Percentiles rank a stretch among this genome's conserved stretches.
phyloP scores from a whole-genome alignment of 768 basidiomycete genomes.

The Boletus rubroflammeus region DNA sequence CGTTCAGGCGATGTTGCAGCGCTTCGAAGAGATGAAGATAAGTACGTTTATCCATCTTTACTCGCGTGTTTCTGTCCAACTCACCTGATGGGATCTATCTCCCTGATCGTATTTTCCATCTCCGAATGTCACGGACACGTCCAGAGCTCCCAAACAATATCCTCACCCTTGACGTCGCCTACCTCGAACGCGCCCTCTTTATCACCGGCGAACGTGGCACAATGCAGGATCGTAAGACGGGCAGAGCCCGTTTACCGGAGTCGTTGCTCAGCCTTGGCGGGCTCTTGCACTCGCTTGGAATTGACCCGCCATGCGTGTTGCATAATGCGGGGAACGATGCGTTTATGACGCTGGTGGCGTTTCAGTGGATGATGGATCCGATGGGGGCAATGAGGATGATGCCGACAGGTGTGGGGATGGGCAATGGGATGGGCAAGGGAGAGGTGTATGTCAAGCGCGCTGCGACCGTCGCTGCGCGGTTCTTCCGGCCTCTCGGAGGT shows the following conservation, averaged over 20 bases:
- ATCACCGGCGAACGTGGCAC: slow-evolving; percentile 49
- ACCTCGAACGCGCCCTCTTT: slow-evolving; percentile 63
- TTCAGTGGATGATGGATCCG: slow-evolving; percentile 69
- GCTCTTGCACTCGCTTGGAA: slow-evolving; percentile 57
- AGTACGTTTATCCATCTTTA: slow-evolving; percentile 43
- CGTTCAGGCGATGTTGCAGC: slow-evolving; percentile 49
- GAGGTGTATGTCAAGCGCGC: slow-evolving; percentile 8
- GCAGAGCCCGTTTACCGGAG: slow-evolving; percentile 46
- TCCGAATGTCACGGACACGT: neutral
- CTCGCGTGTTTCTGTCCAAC: neutral
- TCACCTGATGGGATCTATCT: neutral
- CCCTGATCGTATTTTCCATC: neutral
- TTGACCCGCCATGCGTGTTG: slow-evolving; percentile 37
- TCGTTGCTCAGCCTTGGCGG: slow-evolving; percentile 61
- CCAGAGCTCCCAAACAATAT: slow-evolving; percentile 73
- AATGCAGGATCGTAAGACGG: slow-evolving; percentile 61
- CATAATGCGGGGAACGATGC: slow-evolving; percentile 85
- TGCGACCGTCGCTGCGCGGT: slow-evolving; percentile 14
- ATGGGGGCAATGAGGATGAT: slow-evolving; percentile 22
- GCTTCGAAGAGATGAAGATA: slow-evolving; percentile 76
- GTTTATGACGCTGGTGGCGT: slow-evolving; percentile 59
- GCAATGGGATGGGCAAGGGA: neutral
- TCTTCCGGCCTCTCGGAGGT: slow-evolving; percentile 13
- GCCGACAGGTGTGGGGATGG: no score
- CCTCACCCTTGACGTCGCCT: slow-evolving; percentile 61